Conservation (phyloP, 116 monocot genomes). For the Iris pallida region DNA sequence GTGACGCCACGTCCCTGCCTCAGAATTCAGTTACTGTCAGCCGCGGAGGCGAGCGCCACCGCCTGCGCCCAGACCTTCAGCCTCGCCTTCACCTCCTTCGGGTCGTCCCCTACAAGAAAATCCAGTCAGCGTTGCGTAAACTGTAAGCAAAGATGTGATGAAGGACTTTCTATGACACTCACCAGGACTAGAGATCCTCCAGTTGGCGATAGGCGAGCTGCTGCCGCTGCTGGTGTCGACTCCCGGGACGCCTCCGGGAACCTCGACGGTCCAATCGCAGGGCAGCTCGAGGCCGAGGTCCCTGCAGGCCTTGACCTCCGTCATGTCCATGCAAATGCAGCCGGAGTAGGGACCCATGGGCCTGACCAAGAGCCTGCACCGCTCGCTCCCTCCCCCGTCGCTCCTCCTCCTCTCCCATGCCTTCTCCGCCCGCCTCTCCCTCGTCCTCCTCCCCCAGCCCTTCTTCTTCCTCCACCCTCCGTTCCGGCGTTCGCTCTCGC, state of each 20-base stretch:
- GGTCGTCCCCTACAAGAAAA: slow-evolving; percentile 31
- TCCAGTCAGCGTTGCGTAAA: too few relatives aligned
- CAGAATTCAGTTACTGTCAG: too few relatives aligned
- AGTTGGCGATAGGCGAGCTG: slow-evolving; percentile 22
- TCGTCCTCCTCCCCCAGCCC: slow-evolving; percentile 2
- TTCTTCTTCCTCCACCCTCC: not conserved
- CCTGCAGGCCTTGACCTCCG: slow-evolving; percentile 61
- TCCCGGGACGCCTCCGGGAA: slow-evolving; percentile 20
- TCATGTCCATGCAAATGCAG: slow-evolving; percentile 52
- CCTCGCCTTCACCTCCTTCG: slow-evolving; percentile 51
- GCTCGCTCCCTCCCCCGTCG: slow-evolving; percentile 1
- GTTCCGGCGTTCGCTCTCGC: slow-evolving; percentile 17
- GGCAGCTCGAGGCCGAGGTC: slow-evolving; percentile 63
- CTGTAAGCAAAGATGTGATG: too few relatives aligned
- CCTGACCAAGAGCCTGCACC: slow-evolving; percentile 23
- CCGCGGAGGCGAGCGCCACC: slow-evolving; percentile 46
- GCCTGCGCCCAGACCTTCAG: slow-evolving; percentile 65
- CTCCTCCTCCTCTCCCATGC: slow-evolving; percentile 44
- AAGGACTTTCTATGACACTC: too few relatives aligned
- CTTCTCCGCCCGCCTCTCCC: slow-evolving; percentile 29
- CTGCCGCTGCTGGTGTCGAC: slow-evolving; percentile 30
- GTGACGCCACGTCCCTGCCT: too few relatives aligned
- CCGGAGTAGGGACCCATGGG: slow-evolving; percentile 7
- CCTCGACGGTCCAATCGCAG: slow-evolving; percentile 56
- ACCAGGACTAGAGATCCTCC: slow-evolving; percentile 36